A percentile compares a stretch with the other conserved stretches of the same genome.
Evolutionary conservation across 306 rosid species (phyloP).

Genomic region (Ormosia emarginata): DNA sequence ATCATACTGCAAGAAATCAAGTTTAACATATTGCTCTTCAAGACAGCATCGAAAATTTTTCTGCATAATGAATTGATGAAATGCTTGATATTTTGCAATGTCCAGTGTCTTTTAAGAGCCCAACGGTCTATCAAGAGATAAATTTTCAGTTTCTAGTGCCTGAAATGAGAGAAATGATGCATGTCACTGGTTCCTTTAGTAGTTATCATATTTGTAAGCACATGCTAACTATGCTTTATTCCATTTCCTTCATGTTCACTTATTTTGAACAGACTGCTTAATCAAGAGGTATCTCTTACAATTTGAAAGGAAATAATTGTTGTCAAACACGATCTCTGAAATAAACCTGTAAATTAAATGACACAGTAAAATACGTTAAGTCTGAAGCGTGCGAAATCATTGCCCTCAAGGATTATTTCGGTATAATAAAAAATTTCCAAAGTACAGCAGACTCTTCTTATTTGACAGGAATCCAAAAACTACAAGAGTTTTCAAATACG

Average conservation of each 20-base stretch:
- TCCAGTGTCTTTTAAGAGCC: conserved; percentile 87
- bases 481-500: too few relatives aligned
- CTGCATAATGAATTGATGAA: conserved; percentile 14
- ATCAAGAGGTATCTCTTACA: background rate
- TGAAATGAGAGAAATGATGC: conserved; percentile 6
- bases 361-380: too few relatives aligned
- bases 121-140: conserved; percentile 92
- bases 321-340: too few relatives aligned
- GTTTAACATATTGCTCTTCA: conserved; percentile 8
- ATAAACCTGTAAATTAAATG: too few relatives aligned
- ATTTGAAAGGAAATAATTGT: background rate
- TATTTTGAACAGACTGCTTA: background rate
- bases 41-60: background rate
- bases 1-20: conserved; percentile 15
- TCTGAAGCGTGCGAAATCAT: too few relatives aligned
- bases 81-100: background rate
- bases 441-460: too few relatives aligned
- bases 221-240: background rate
- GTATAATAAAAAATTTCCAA: too few relatives aligned
- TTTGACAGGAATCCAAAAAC: too few relatives aligned
- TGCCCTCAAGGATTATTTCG: too few relatives aligned
- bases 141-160: conserved; percentile 29
- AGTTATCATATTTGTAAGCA: background rate
- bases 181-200: background rate
- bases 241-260: background rate